Evolutionary conservation across 2,329 filamentous ascomycete species (phyloP).

Genomic region (Thyridium curvatum): DNA sequence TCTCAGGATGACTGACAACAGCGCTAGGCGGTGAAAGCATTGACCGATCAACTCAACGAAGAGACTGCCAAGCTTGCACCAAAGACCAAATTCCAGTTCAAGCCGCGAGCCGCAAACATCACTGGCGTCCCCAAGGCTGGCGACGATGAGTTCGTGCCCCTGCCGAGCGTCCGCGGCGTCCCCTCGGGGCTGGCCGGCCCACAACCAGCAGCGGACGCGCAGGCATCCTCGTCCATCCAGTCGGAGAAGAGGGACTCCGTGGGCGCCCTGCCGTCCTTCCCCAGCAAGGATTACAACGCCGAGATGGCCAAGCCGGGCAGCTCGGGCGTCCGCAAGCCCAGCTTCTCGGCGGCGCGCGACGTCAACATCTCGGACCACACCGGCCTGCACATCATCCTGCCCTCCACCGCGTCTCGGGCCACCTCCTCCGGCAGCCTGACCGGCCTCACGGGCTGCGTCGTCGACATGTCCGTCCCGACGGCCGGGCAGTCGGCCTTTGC

Average conservation of each 20-base stretch:
- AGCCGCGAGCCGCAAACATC: slow-evolving; percentile 17
- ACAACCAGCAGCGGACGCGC: background rate
- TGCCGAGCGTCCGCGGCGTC: slow-evolving; percentile 1
- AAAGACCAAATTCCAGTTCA: slow-evolving; percentile 81
- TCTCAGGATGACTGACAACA: background rate
- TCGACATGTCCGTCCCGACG: slow-evolving; percentile 72
- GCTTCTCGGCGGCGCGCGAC: slow-evolving; percentile 54
- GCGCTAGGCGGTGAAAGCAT: slow-evolving; percentile 65
- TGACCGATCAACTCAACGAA: slow-evolving; percentile 72
- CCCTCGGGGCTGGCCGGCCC: slow-evolving; percentile 8
- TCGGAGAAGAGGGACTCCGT: slow-evolving; percentile 25
- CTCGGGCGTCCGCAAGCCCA: slow-evolving; percentile 48
- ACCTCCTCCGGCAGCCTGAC: slow-evolving; percentile 70
- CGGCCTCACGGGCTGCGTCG: slow-evolving; percentile 62
- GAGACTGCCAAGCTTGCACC: slow-evolving; percentile 63
- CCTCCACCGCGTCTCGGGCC: slow-evolving; percentile 61
- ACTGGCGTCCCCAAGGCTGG: too few relatives aligned
- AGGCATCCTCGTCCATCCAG: slow-evolving; percentile 1
- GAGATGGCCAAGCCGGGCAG: slow-evolving; percentile 37
- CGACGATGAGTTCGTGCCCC: too few relatives aligned
- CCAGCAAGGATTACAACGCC: slow-evolving; percentile 48
- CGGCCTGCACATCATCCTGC: slow-evolving; percentile 70
- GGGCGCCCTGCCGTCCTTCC: slow-evolving; percentile 26
- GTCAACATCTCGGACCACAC: slow-evolving; percentile 62
- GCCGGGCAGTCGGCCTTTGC: slow-evolving; percentile 60